Conservation (phyloP, 176 grass and related monocot genomes). For the Oryza meyeriana region DNA sequence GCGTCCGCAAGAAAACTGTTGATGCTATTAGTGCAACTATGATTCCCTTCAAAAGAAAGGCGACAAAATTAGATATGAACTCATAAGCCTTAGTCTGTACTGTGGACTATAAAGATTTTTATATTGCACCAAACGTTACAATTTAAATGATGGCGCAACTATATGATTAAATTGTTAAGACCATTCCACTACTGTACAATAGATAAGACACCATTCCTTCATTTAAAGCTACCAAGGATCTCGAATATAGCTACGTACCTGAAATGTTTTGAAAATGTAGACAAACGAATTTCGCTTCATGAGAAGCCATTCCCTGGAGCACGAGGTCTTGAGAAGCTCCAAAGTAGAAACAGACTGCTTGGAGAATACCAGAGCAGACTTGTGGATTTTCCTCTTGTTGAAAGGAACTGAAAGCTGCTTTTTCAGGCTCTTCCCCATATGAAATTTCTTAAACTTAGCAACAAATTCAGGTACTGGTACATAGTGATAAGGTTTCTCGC, state of each 20-base stretch:
- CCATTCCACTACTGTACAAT: neutral
- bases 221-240: constrained; percentile 8
- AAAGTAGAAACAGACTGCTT: constrained; percentile 50
- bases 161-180: neutral
- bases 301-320: constrained; percentile 92
- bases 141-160: neutral
- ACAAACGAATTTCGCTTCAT: constrained; percentile 90
- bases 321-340: constrained; percentile 77
- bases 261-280: constrained; percentile 82
- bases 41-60: constrained; percentile 46
- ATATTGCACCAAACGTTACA: neutral
- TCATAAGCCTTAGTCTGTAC: constrained; percentile 7
- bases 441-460: constrained; percentile 56
- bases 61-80: constrained; percentile 21
- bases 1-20: constrained; percentile 67
- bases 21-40: constrained; percentile 61
- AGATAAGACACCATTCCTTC: neutral
- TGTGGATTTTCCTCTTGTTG: constrained; percentile 68
- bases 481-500: constrained; percentile 51
- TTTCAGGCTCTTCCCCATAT: constrained; percentile 61
- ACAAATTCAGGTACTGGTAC: constrained; percentile 68
- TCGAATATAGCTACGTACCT: constrained; percentile 63
- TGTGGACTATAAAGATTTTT: neutral
- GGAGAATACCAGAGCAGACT: constrained; percentile 81
- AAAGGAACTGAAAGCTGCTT: constrained; percentile 68